Base-by-base conservation (phyloP, 2,329 filamentous ascomycete genomes). In the Tothia fuscella region DNA sequence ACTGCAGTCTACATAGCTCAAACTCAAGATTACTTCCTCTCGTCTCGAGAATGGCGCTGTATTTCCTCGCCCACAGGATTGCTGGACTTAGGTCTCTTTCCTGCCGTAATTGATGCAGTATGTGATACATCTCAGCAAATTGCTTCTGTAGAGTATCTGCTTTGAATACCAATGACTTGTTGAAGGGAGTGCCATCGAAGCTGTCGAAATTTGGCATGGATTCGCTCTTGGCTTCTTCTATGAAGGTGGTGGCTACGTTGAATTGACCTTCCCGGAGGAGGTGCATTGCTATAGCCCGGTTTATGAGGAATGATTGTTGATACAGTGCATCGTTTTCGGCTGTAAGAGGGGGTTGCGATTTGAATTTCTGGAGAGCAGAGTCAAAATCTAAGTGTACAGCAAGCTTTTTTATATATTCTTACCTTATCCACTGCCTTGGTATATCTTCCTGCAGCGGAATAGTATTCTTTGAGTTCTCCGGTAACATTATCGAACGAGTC, bases 211-310 rank as follows among this genome's bases (percentile, higher is more conserved):
- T n/a, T n/a, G n/a, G n/a, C 16, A 35, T 10, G 9, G 22, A 13
- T 21, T 30, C 22, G 5, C 22, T n/a, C 6, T 16, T 29, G 4
- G 25, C 19, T 66, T 96, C 91, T 12, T 72, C 66, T 37, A 94
- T 75, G 52, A 98, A 95, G 1, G 80, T 86, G 13, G 80, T 78
- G 10, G 89, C 89, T 2, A 94, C 88, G 17, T 71, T 72, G 60
- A 98, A 98, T 56, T 94, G 83, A 37, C 91, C 91, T 63, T 96
- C 89, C 30, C 91, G 83, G 29, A 98, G 72, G 17, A 98, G 73
- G 56, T 98, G 91, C 87, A 96, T 95, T 7, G 84, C 84, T 51
- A 98, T 93, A 5, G 91, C 89, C 43, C 88, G 78, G 62, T 95
- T 93, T 56, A 96, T 85, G 10, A 95, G 70, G 13, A 72, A 68